phyloP scores from a whole-genome alignment of 1,139 yeast genomes.

The Hansenula lynferdii region DNA sequence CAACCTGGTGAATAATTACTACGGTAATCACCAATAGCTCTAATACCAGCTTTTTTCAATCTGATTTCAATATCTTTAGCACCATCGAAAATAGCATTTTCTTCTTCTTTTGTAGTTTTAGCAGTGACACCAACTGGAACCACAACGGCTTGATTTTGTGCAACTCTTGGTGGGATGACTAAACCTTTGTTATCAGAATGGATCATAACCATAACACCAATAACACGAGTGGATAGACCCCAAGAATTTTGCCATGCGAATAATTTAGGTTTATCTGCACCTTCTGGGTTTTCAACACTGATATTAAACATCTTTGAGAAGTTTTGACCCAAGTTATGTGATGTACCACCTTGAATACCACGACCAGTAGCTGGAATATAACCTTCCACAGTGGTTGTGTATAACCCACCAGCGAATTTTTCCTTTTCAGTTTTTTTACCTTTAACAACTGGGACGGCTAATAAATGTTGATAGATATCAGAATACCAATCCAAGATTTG shows the following conservation, averaged over 20 bases:
- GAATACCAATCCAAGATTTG: conserved; percentile 86
- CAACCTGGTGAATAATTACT: conserved; percentile 97
- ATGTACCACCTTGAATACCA: conserved; percentile 99
- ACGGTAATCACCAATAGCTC: conserved; percentile 84
- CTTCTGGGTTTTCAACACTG: conserved; percentile 91
- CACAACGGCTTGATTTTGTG: conserved; percentile 86
- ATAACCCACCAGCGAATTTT: conserved; percentile 97
- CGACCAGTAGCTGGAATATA: conserved; percentile 98
- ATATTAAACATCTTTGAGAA: conserved; percentile 98
- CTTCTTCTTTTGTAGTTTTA: conserved; percentile 75
- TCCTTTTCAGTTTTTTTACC: conserved; percentile 97
- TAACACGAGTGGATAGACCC: conserved; percentile 98
- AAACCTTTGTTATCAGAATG: conserved; percentile 99
- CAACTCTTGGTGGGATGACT: conserved; percentile 96
- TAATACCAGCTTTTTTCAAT: conserved; percentile 53
- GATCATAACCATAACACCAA: conserved; percentile 99
- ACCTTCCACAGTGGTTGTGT: conserved; percentile 95
- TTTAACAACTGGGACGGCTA: conserved; percentile 96
- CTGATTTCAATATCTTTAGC: conserved; percentile 61
- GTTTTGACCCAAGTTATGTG: conserved; percentile 97
- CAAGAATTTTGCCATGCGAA: conserved; percentile 96
- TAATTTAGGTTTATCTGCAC: conserved; percentile 79
- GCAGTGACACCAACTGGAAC: conserved; percentile 94
- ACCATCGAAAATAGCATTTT: conserved; percentile 62
- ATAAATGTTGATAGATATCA: conserved; percentile 78